Evolutionary conservation across 2,329 filamentous ascomycete species (phyloP).

Genomic region (Mollisiaceae sp.): DNA sequence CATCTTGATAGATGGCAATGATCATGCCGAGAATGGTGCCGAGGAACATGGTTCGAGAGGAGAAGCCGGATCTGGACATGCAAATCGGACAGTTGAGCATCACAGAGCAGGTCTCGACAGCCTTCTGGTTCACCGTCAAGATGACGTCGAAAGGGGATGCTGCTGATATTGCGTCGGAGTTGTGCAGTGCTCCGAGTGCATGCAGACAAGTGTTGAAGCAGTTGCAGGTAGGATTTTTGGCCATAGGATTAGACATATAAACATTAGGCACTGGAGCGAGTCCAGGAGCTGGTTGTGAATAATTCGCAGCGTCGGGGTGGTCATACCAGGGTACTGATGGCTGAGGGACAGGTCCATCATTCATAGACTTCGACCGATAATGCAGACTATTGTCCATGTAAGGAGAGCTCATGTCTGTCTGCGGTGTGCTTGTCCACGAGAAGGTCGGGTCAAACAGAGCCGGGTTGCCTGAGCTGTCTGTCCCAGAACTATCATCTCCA

Average conservation of each 20-base stretch:
- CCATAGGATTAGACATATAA: constrained; percentile 14
- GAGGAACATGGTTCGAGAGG: constrained; percentile 55
- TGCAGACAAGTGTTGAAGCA: constrained; percentile 55
- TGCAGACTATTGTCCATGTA: constrained; percentile 18
- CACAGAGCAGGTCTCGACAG: constrained; percentile 53
- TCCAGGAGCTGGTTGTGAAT: constrained; percentile 12
- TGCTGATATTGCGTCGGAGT: constrained; percentile 47
- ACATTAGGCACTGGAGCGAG: constrained; percentile 11
- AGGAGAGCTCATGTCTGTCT: constrained; percentile 19
- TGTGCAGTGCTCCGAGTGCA: constrained; percentile 54
- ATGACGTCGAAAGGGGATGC: constrained; percentile 51
- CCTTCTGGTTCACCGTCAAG: constrained; percentile 52
- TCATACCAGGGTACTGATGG: constrained; percentile 28
- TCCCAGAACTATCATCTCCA: constrained; percentile 23
- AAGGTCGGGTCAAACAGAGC: constrained; percentile 28
- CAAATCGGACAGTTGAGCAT: constrained; percentile 54
- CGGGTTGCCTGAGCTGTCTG: constrained; percentile 22
- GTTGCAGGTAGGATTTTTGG: constrained; percentile 44
- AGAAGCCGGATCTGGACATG: constrained; percentile 50
- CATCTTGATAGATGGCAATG: constrained; percentile 52
- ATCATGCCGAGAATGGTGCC: constrained; percentile 55
- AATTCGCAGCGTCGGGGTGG: constrained; percentile 17
- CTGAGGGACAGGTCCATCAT: constrained; percentile 20
- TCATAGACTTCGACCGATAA: constrained; percentile 24
- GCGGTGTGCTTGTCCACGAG: constrained; percentile 15